Evolutionary conservation across 192 early-diverging fungal genomes (phyloP).

Genomic region (Rhizoclosmatium globosum): DNA sequence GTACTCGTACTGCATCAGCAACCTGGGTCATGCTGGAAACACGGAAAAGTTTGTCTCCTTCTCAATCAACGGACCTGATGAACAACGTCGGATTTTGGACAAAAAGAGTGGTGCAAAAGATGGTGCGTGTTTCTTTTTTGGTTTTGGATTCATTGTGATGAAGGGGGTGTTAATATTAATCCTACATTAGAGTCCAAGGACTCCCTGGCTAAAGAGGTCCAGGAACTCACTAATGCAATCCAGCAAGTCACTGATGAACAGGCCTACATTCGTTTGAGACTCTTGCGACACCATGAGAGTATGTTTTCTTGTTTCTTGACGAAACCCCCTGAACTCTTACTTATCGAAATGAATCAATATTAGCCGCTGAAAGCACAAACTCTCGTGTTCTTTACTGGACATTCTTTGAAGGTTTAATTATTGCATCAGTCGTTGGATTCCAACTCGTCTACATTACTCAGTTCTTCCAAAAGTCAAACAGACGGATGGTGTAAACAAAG

Average conservation of each 20-base stretch:
- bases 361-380: conserved; percentile 32
- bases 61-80: conserved; percentile 21
- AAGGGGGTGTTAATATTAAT: not conserved
- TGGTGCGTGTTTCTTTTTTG: not conserved
- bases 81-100: conserved; percentile 1
- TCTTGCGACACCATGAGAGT: conserved; percentile 25
- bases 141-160: not conserved
- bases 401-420: conserved; percentile 22
- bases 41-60: conserved; percentile 26
- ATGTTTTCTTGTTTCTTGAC: conserved; percentile 14
- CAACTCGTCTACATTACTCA: conserved; percentile 34
- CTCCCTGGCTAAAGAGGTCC: conserved; percentile 2
- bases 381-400: conserved; percentile 32
- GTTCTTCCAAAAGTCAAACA: conserved; percentile 21
- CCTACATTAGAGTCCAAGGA: not conserved
- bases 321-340: not conserved
- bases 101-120: not conserved
- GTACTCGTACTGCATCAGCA: conserved; percentile 26
- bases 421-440: conserved; percentile 26
- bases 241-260: conserved; percentile 30
- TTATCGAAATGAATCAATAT: not conserved
- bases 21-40: conserved; percentile 5
- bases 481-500: conserved; percentile 6
- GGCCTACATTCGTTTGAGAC: conserved; percentile 15
- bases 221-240: conserved; percentile 24